Conservation (phyloP, 805 yeast species). For the Starmerella apicola region DNA sequence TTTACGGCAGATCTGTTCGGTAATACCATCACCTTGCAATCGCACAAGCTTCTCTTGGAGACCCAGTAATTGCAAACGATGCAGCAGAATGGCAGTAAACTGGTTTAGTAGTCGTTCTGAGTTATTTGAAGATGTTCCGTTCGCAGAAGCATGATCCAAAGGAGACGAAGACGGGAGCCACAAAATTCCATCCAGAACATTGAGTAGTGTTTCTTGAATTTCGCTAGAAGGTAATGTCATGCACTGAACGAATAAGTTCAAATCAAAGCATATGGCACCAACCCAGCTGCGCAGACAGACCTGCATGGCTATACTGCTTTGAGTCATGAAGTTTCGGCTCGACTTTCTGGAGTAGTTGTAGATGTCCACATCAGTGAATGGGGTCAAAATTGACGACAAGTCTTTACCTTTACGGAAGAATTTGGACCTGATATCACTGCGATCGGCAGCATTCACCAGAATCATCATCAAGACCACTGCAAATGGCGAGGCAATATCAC, state of each 20-base stretch:
- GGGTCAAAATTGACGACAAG: constrained; percentile 47
- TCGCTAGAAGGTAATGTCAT: constrained; percentile 29
- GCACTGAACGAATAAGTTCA: constrained; percentile 30
- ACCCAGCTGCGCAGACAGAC: constrained; percentile 57
- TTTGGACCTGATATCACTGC: constrained; percentile 37
- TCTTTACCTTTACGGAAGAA: constrained; percentile 50
- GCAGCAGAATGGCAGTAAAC: constrained; percentile 48
- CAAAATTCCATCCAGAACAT: constrained; percentile 56
- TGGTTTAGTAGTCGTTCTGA: constrained; percentile 35
- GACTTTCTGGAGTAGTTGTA: constrained; percentile 31
- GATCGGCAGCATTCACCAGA: constrained; percentile 44
- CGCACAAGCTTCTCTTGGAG: constrained; percentile 36
- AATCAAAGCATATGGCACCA: constrained; percentile 57
- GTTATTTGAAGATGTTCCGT: constrained; percentile 28
- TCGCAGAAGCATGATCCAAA: constrained; percentile 21
- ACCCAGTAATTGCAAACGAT: constrained; percentile 43
- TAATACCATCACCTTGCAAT: constrained; percentile 27
- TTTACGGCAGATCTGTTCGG: constrained; percentile 40
- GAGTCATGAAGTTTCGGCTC: constrained; percentile 45
- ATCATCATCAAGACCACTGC: constrained; percentile 30
- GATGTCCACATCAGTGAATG: constrained; percentile 53
- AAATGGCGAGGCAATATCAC: constrained; percentile 32
- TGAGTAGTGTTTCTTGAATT: constrained; percentile 49
- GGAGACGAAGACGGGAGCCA: constrained; percentile 36
- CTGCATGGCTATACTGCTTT: constrained; percentile 46